Evolutionary conservation across 2,329 filamentous ascomycete genomes (phyloP).

Genomic region (Didymella arachidicola): DNA sequence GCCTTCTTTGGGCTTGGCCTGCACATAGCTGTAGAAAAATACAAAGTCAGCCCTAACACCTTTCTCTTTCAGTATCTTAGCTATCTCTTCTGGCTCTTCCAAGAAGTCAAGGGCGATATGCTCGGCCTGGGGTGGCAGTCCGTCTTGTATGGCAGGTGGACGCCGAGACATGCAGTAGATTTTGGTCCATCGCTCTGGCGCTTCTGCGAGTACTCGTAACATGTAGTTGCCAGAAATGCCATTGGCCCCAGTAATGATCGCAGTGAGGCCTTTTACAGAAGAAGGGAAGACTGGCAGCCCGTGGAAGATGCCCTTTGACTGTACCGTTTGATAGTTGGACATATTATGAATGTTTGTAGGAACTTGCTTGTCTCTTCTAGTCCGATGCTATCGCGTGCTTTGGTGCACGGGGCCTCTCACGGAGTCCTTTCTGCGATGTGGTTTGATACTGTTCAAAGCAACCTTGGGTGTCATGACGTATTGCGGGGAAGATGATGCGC

Average conservation of each 20-base stretch:
- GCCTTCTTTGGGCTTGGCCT: constrained; percentile 57
- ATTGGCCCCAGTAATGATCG: constrained; percentile 63
- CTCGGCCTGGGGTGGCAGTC: constrained; percentile 50
- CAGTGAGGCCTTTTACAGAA: constrained; percentile 55
- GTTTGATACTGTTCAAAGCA: neutral
- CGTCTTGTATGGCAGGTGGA: constrained; percentile 53
- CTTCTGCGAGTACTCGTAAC: constrained; percentile 57
- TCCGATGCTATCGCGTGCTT: too few species aligned
- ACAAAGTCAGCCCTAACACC: constrained; percentile 54
- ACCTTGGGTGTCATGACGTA: constrained; percentile 30
- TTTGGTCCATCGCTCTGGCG: constrained; percentile 60
- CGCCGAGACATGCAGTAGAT: constrained; percentile 60
- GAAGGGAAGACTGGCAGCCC: constrained; percentile 58
- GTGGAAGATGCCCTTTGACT: constrained; percentile 57
- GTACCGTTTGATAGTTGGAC: constrained; percentile 36
- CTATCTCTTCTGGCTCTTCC: constrained; percentile 49
- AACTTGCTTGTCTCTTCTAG: too few species aligned
- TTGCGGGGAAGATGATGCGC: constrained; percentile 24
- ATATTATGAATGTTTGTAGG: constrained; percentile 3
- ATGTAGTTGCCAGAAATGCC: constrained; percentile 63
- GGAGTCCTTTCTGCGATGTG: neutral
- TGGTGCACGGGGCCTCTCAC: too few species aligned
- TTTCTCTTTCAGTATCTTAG: constrained; percentile 43
- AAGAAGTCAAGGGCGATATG: constrained; percentile 55
- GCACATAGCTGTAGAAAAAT: constrained; percentile 65